These are phyloP conservation scores for Silene uniflora DNA, from an alignment of 148 eudicot species.

Conservation along the genomic window DNA sequence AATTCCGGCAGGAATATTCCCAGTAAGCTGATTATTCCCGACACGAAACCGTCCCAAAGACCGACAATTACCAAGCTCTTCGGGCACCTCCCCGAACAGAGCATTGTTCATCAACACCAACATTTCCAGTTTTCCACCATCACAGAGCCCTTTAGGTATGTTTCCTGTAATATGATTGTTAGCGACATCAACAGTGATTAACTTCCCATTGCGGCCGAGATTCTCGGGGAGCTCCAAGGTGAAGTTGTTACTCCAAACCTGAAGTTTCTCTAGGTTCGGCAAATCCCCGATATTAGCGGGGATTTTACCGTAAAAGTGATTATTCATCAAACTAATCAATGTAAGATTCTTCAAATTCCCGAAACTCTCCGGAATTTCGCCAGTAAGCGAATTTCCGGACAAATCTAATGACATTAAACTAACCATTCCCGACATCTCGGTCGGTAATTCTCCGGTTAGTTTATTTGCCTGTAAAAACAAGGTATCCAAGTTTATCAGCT, in stretches of 20 bases:
- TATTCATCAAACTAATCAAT: constrained; percentile 42
- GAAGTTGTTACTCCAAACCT: constrained; percentile 45
- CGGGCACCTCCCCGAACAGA: constrained; percentile 35
- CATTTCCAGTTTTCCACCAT: constrained; percentile 29
- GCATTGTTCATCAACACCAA: constrained; percentile 37
- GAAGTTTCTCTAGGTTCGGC: constrained; percentile 41
- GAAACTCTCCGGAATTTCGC: constrained; percentile 51
- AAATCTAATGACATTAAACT: constrained; percentile 45
- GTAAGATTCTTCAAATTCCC: constrained; percentile 35
- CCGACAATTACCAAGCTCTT: constrained; percentile 39
- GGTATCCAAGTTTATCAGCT: constrained; percentile 43
- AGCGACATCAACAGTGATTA: constrained; percentile 29
- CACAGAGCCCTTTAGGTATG: constrained; percentile 35
- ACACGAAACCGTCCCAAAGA: constrained; percentile 36
- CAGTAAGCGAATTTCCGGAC: constrained; percentile 42
- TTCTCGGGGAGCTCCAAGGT: constrained; percentile 39
- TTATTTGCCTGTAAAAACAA: constrained; percentile 50
- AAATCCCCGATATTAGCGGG: constrained; percentile 46
- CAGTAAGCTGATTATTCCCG: constrained; percentile 32
- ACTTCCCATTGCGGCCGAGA: constrained; percentile 37
- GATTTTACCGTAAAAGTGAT: constrained; percentile 42
- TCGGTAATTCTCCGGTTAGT: constrained; percentile 48
- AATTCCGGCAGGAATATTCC: constrained; percentile 38
- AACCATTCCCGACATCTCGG: constrained; percentile 34
- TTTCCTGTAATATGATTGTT: constrained; percentile 41